Percentiles rank a stretch among this genome's conserved stretches.
Conservation (phyloP, 1,284 basidiomycete species). For the Apiotrichum sp. region DNA sequence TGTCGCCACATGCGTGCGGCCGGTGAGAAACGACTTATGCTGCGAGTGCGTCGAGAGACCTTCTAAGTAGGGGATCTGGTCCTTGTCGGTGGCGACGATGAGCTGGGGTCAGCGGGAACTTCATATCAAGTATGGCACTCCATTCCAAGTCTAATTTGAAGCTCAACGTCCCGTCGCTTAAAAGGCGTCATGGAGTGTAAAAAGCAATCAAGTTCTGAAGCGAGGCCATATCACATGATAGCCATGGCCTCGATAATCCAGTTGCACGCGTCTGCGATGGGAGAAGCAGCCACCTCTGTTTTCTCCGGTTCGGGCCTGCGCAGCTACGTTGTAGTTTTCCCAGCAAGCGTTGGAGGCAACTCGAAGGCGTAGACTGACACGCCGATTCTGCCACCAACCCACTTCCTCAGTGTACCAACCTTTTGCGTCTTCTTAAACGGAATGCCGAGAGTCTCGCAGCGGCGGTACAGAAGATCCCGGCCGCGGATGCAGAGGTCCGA, state of each 20-base stretch:
- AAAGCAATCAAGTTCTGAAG: no score
- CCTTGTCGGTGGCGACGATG: slow-evolving; percentile 62
- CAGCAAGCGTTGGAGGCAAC: no score
- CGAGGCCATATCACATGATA: not conserved
- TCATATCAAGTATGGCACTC: not conserved
- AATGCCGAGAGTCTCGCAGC: slow-evolving; percentile 62
- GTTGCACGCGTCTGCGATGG: no score
- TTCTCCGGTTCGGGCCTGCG: no score
- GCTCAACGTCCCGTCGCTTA: no score
- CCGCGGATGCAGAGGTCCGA: slow-evolving; percentile 82
- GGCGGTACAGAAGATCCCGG: slow-evolving; percentile 73
- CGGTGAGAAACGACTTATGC: slow-evolving; percentile 29
- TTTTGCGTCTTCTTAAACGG: slow-evolving; percentile 75
- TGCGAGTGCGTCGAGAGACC: slow-evolving; percentile 61
- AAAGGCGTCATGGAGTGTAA: no score
- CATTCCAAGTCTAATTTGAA: no score
- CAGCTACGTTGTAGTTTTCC: no score
- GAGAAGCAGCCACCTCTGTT: no score
- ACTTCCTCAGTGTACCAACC: slow-evolving; percentile 24
- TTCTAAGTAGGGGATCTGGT: slow-evolving; percentile 65
- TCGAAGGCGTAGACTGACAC: no score
- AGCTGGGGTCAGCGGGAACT: slow-evolving; percentile 47
- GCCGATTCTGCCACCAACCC: no score
- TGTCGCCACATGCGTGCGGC: not conserved
- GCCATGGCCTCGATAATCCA: not conserved